A percentile compares a stretch with the other conserved stretches of the same genome.
Conservation (phyloP, 176 grass and related monocot genomes). For the Paspalum notatum region DNA sequence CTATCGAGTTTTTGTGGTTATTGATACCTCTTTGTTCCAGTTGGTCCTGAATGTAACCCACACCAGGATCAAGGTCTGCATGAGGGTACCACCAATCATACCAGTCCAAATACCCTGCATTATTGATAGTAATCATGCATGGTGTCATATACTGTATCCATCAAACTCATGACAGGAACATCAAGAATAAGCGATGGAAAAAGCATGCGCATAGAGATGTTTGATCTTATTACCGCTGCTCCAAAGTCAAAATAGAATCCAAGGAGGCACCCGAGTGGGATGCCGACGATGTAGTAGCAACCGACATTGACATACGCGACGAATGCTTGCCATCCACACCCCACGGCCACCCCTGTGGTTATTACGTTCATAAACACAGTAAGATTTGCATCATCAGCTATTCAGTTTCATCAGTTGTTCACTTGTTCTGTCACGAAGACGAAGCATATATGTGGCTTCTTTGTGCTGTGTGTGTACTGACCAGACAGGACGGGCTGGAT, state of each 20-base stretch:
- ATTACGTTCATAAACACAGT: too few species aligned
- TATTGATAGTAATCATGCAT: neutral
- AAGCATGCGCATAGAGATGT: neutral
- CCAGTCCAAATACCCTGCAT: slow-evolving; percentile 80
- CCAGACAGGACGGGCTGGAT: slow-evolving; percentile 74
- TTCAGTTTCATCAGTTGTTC: too few species aligned
- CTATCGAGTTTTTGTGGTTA: neutral
- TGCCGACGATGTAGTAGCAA: slow-evolving; percentile 52
- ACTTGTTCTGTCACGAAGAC: too few species aligned
- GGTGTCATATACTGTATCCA: neutral
- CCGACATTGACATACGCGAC: slow-evolving; percentile 57
- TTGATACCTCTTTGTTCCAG: slow-evolving; percentile 73
- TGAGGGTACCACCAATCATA: slow-evolving; percentile 76
- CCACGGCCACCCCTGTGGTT: slow-evolving; percentile 44
- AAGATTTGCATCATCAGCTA: too few species aligned
- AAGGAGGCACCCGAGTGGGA: slow-evolving; percentile 42
- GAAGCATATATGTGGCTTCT: too few species aligned
- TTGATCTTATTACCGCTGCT: slow-evolving; percentile 2
- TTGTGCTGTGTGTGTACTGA: too few species aligned
- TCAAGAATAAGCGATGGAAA: neutral
- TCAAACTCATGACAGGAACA: neutral
- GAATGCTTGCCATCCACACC: slow-evolving; percentile 58
- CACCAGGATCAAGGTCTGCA: slow-evolving; percentile 76
- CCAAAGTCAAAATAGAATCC: slow-evolving; percentile 55
- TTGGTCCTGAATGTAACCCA: slow-evolving; percentile 71